Evolutionary conservation across 1,139 yeast genomes (phyloP).

Genomic region (Debaryomyces subglobosus): DNA sequence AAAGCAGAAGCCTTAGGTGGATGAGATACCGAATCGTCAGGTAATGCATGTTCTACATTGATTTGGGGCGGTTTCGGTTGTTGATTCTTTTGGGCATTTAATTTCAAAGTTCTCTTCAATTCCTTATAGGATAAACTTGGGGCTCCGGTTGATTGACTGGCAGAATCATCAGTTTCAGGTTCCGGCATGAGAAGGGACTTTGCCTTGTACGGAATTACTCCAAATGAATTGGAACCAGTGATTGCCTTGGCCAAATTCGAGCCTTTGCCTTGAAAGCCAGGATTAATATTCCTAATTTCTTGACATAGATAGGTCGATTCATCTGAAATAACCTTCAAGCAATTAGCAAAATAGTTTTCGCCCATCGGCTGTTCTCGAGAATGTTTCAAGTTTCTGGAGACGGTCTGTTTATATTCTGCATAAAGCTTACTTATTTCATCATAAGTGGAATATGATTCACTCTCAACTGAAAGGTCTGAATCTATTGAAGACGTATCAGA

Average conservation of each 20-base stretch:
- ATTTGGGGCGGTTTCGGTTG: conserved; percentile 15
- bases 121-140: conserved; percentile 41
- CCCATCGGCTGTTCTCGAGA: conserved; percentile 23
- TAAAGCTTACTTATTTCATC: conserved; percentile 43
- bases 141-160: conserved; percentile 13
- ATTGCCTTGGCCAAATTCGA: conserved; percentile 49
- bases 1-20: conserved; percentile 19
- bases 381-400: conserved; percentile 23
- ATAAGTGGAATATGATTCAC: conserved; percentile 41
- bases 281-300: conserved; percentile 41
- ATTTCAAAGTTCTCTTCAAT: conserved; percentile 32
- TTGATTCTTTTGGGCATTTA: conserved; percentile 17
- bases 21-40: background rate
- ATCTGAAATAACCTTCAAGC: conserved; percentile 40
- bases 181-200: conserved; percentile 44
- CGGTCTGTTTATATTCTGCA: conserved; percentile 29
- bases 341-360: conserved; percentile 35
- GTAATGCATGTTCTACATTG: conserved; percentile 8
- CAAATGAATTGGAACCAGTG: conserved; percentile 49
- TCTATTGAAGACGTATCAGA: conserved; percentile 24
- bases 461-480: conserved; percentile 22
- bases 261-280: conserved; percentile 47
- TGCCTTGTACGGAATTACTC: conserved; percentile 43
- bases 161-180: conserved; percentile 19
- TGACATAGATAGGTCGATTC: conserved; percentile 40